Percentiles rank a stretch among this genome's conserved stretches.
These are phyloP conservation scores for Chloranthus sessilifolius DNA, from an alignment of 164 flowering plant genomes.

Conservation along the genomic window DNA sequence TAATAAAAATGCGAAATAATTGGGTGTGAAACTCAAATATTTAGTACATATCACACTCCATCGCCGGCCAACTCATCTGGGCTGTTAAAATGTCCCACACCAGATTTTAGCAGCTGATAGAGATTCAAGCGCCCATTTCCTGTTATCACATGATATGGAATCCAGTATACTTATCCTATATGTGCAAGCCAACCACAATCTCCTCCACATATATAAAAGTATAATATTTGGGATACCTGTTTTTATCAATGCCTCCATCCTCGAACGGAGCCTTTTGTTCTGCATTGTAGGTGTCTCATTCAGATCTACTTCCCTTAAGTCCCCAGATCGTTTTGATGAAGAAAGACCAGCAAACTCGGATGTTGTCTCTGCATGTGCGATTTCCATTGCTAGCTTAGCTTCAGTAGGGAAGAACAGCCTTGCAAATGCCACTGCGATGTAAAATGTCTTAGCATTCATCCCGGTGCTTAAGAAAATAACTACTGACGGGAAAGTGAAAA, in stretches of 20 bases:
- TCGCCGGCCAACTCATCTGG: no score
- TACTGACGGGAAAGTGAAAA: neutral
- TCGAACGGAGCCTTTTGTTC: conserved; percentile 36
- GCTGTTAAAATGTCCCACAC: no score
- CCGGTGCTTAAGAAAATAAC: no score
- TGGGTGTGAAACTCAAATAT: no score
- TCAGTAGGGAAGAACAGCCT: conserved; percentile 54
- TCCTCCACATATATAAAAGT: neutral
- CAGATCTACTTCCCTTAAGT: conserved; percentile 47
- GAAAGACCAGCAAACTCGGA: conserved; percentile 39
- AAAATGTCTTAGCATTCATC: no score
- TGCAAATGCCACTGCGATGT: conserved; percentile 55
- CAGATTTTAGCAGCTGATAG: no score
- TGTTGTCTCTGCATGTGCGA: conserved; percentile 51
- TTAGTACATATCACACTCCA: no score
- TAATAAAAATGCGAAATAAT: no score
- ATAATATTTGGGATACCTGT: conserved; percentile 36
- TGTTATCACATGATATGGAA: no score
- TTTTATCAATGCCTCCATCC: conserved; percentile 47
- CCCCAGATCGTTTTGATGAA: conserved; percentile 40
- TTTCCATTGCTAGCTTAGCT: conserved; percentile 62
- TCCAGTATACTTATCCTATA: no score
- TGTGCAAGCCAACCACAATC: no score
- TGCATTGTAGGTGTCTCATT: conserved; percentile 52
- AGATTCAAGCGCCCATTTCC: no score